Evolutionary conservation across 108 stramenopile genomes (phyloP).

Genomic region (Stephanodiscus minutulus): DNA sequence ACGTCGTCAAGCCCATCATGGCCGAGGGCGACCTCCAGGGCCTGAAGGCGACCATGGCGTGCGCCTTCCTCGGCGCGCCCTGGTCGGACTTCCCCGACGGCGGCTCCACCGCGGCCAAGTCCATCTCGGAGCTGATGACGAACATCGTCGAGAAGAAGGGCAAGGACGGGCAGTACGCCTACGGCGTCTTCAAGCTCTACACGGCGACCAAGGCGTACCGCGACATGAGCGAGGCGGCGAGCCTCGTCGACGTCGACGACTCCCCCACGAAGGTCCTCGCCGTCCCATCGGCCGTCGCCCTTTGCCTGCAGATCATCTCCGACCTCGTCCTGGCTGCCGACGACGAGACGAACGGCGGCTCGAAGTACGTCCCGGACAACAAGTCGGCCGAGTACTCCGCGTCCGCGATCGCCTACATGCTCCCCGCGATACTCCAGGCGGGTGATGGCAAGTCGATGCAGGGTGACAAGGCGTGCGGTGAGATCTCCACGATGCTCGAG

Average conservation of each 20-base stretch:
- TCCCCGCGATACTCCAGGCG: slow-evolving; percentile 83
- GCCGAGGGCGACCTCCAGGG: slow-evolving; percentile 89
- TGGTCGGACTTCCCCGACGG: slow-evolving; percentile 86
- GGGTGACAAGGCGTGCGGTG: slow-evolving; percentile 82
- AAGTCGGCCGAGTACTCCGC: slow-evolving; percentile 88
- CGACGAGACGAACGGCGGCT: slow-evolving; percentile 89
- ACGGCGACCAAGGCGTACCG: slow-evolving; percentile 90
- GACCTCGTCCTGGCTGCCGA: slow-evolving; percentile 85
- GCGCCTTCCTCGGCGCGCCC: slow-evolving; percentile 82
- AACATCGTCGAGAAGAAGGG: slow-evolving; percentile 93
- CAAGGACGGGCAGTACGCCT: slow-evolving; percentile 91
- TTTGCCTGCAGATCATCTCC: slow-evolving; percentile 86
- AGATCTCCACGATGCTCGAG: slow-evolving; percentile 81
- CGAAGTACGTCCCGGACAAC: slow-evolving; percentile 90
- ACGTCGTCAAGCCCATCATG: slow-evolving; percentile 90
- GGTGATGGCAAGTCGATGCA: slow-evolving; percentile 86
- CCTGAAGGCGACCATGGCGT: slow-evolving; percentile 92
- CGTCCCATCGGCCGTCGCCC: slow-evolving; percentile 81
- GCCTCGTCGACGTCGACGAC: slow-evolving; percentile 53
- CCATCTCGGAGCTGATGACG: slow-evolving; percentile 89
- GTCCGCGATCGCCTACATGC: slow-evolving; percentile 78
- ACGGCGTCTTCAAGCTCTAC: slow-evolving; percentile 93
- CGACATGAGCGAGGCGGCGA: slow-evolving; percentile 72
- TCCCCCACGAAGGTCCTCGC: slow-evolving; percentile 86
- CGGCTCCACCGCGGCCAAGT: slow-evolving; percentile 85